Base-by-base conservation (phyloP, 1,284 basidiomycete species). In the Veloboletus limbatus region DNA sequence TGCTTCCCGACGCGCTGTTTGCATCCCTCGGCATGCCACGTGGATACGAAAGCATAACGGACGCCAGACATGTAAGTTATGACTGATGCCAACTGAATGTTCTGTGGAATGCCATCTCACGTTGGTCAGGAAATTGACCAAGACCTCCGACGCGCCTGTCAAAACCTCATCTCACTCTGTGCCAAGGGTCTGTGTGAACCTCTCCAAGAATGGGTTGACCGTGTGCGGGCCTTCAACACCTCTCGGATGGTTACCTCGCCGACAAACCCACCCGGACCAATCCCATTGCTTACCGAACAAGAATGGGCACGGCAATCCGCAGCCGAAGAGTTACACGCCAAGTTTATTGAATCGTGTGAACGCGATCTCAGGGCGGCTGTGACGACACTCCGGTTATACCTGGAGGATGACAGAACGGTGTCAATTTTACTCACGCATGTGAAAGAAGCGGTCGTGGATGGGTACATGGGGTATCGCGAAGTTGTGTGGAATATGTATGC, bases 91-190 rank as follows among this genome's bases (percentile, higher is more conserved):
- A 5, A 34, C 11, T 3, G 4, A 11, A 25, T 17, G 21, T 22
- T 27, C 13, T 17, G 13, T 26, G 13, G n/a, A 4, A 41, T n/a
- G 17, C 4, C 14, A 24, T 47, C 35, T 43, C 17, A 34, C 22
- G 9, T 25, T 38, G 36, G 13, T 27, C 59, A 92, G 85, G 85
- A 85, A 49, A 85, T 96, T 49, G 93, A 96, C 65, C 76, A 84
- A 43, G 86, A 88, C 37, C 77, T 96, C 34, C 88, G 90, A 60
- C 73, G 73, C 22, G 83, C 83, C 0, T 96, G 92, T 69, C 91
- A 94, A 69, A 79, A 81, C 30, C 76, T 92, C 34, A 95, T 97
- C 51, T 66, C 74, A 3, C 69, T 78, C n/a, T 82, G 81, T 50
- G 74, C 81, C 2, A 67, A 73, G 28, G 63, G 70, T 0, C 74